These are phyloP conservation scores for Plasmodium relictum DNA, from an alignment of 169 alveolate genomes.

Conservation along the genomic window DNA sequence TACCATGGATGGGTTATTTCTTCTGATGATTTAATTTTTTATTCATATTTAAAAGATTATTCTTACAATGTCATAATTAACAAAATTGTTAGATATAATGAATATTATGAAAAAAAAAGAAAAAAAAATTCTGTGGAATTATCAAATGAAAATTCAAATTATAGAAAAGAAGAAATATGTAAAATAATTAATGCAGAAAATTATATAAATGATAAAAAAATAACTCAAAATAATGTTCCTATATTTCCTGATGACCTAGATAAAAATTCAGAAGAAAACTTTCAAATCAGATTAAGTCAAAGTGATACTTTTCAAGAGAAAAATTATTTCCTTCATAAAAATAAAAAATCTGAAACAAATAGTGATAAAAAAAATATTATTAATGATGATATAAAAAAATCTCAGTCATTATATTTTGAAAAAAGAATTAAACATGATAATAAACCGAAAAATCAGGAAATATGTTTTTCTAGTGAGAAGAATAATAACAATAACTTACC, in stretches of 20 bases:
- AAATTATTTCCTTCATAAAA: background rate
- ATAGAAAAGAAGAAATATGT: background rate
- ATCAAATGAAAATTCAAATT: conserved; percentile 8
- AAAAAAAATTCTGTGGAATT: conserved; percentile 11
- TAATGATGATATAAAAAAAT: background rate
- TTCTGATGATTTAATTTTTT: conserved; percentile 67
- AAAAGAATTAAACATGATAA: background rate
- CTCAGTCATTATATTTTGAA: background rate
- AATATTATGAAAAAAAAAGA: conserved; percentile 65
- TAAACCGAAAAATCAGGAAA: too few species aligned
- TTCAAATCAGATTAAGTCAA: background rate
- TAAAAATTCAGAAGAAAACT: conserved; percentile 12
- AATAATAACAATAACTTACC: conserved; percentile 1
- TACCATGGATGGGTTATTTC: conserved; percentile 80
- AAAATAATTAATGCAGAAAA: background rate
- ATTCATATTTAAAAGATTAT: conserved; percentile 76
- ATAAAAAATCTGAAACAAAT: background rate
- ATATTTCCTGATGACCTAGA: conserved; percentile 76
- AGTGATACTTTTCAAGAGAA: background rate
- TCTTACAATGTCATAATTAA: conserved; percentile 74
- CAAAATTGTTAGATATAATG: conserved; percentile 75
- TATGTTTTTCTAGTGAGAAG: background rate
- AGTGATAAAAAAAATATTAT: background rate
- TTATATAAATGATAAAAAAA: background rate
- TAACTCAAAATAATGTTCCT: conserved; percentile 7